Evolutionary conservation across 345 rosid species (phyloP).

Genomic region (Murraya koenigii): DNA sequence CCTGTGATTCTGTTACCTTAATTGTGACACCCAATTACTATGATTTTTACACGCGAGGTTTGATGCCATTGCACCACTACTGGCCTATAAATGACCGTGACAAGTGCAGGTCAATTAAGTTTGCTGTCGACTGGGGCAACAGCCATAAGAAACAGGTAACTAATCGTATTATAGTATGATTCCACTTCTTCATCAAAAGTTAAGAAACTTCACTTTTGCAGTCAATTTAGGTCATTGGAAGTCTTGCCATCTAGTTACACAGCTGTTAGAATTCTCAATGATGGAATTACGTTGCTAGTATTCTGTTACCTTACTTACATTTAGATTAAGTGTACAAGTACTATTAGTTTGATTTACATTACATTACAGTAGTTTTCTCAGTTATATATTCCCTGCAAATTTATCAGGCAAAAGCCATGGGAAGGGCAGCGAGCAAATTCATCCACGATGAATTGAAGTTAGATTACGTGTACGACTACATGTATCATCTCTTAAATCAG

Average conservation of each 20-base stretch:
- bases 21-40: conserved; percentile 58
- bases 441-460: conserved; percentile 53
- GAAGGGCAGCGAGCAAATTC: conserved; percentile 55
- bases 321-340: background rate
- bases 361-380: background rate
- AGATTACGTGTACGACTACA: conserved; percentile 72
- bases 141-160: conserved; percentile 53
- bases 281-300: background rate
- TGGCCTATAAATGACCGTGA: conserved; percentile 66
- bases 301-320: background rate
- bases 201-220: background rate
- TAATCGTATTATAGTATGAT: background rate
- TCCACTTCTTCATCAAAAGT: background rate
- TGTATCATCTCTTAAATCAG: conserved; percentile 68
- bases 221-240: background rate
- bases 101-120: conserved; percentile 72
- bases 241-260: background rate
- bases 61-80: conserved; percentile 63
- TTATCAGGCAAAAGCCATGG: conserved; percentile 66
- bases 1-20: conserved; percentile 72
- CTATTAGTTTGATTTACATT: background rate
- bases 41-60: conserved; percentile 69
- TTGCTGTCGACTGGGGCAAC: conserved; percentile 83
- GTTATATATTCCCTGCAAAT: background rate
- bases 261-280: background rate